A percentile compares a stretch with the other conserved stretches of the same genome.
These are phyloP conservation scores for Phytophthora hibernalis DNA, from an alignment of 352 stramenopile species.

Conservation along the genomic window DNA sequence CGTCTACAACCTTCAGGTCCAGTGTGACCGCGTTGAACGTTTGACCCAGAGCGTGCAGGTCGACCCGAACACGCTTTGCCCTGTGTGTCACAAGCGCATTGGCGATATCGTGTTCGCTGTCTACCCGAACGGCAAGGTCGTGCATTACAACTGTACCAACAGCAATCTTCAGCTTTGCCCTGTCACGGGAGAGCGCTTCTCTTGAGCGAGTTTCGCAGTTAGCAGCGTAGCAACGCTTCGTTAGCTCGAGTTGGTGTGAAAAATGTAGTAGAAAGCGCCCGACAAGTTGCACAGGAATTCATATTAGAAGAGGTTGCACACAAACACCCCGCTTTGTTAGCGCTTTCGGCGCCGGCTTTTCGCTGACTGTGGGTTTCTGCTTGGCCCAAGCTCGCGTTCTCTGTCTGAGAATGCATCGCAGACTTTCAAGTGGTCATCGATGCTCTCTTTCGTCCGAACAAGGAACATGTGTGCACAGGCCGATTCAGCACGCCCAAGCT, in stretches of 20 bases:
- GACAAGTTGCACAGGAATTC: constrained; percentile 34
- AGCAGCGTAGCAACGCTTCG: constrained; percentile 18
- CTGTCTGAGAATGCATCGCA: constrained; percentile 74
- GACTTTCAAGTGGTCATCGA: constrained; percentile 75
- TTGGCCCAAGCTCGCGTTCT: constrained; percentile 49
- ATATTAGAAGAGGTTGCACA: constrained; percentile 34
- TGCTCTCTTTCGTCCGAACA: constrained; percentile 57
- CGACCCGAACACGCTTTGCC: constrained; percentile 79
- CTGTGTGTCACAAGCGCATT: constrained; percentile 88
- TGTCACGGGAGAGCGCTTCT: constrained; percentile 84
- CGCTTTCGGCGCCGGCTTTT: constrained; percentile 14
- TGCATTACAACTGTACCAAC: constrained; percentile 92
- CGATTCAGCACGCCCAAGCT: constrained; percentile 53
- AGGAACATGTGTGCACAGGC: constrained; percentile 79
- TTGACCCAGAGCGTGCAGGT: constrained; percentile 84
- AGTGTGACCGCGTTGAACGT: constrained; percentile 86
- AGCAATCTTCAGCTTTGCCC: constrained; percentile 83
- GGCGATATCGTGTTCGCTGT: constrained; percentile 90
- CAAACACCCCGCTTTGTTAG: constrained; percentile 11
- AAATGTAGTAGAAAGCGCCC: constrained; percentile 33
- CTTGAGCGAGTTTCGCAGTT: constrained; percentile 36
- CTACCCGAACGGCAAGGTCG: constrained; percentile 85
- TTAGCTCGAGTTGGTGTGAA: constrained; percentile 35
- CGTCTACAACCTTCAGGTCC: constrained; percentile 91
- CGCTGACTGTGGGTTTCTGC: constrained; percentile 39